Base-by-base conservation (phyloP, 2,329 filamentous ascomycete species). In the Aureobasidium subglaciale region DNA sequence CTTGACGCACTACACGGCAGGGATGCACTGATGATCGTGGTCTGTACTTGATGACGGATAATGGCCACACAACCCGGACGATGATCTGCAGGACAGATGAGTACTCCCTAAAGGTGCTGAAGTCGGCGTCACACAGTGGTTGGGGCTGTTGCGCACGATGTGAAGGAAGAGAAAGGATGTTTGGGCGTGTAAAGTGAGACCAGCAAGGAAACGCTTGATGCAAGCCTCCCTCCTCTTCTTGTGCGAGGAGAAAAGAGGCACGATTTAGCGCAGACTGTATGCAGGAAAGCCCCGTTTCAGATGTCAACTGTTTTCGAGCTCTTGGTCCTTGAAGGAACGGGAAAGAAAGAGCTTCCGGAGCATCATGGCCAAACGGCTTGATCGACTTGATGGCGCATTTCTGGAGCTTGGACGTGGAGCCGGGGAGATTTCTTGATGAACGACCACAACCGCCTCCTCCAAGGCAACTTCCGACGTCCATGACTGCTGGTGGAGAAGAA, bases 231-330 rank as follows among this genome's bases (percentile, higher is more conserved):
- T 52, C 37, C 48, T 49, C 34, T 22, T 48, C 43, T 48, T 43
- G 50, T 54, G 34, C 50, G 50, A 54, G 50, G 50, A 38, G 50
- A 35, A 40, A 54, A 54, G 48, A 53, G 38, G 27, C 50, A 54
- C 50, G 50, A 43, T 32, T 54, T 54, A 54, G 50, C 50, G 50
- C 50, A 54, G 11, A 35, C 50, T 54, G 25, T 54, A 54, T 54
- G 50, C 50, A 54, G 50, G 50, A 42, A 54, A 54, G 50, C 50
- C 50, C 50, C 50, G 50, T 54, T 54, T 54, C 50, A 54, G 50
- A 54, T 54, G 50, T 54, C 38, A 54, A 54, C 38, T 42, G 50
- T 35, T 43, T 43, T 35, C 8, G 25, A 41, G 35, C 48, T 53
- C 48, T 37, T 53, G 25, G 48, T 18, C 37, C 20, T 43, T 20